Conservation (phyloP, 108 stramenopile genomes). For the Skeletonema tropicum region DNA sequence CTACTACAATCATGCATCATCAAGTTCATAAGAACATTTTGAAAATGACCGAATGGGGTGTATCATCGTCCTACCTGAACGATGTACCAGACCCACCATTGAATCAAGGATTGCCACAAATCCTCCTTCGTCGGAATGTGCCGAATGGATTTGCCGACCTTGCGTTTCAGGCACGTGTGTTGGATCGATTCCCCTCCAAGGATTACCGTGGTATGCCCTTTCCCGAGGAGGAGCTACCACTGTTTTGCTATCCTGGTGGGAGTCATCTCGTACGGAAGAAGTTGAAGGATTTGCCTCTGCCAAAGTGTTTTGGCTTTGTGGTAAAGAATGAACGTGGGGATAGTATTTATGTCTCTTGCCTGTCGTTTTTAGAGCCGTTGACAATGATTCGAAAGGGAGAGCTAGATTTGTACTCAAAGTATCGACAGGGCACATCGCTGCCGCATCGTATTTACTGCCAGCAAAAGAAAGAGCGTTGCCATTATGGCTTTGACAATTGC, state of each 20-base stretch:
- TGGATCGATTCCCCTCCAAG: slow-evolving; percentile 83
- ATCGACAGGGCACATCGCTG: slow-evolving; percentile 60
- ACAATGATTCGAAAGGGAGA: slow-evolving; percentile 59
- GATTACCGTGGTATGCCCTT: slow-evolving; percentile 87
- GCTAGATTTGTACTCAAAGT: slow-evolving; percentile 57
- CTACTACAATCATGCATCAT: slow-evolving; percentile 20
- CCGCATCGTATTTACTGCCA: slow-evolving; percentile 68
- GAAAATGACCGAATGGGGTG: slow-evolving; percentile 32
- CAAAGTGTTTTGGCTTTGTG: slow-evolving; percentile 84
- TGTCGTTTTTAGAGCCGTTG: slow-evolving; percentile 86
- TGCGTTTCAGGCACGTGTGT: slow-evolving; percentile 67
- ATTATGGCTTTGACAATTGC: slow-evolving; percentile 24
- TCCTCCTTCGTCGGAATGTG: slow-evolving; percentile 61
- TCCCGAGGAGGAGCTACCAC: slow-evolving; percentile 87
- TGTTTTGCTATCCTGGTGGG: slow-evolving; percentile 90
- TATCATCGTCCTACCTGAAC: slow-evolving; percentile 6
- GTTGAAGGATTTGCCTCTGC: slow-evolving; percentile 67
- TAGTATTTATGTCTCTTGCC: slow-evolving; percentile 79
- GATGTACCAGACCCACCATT: slow-evolving; percentile 1
- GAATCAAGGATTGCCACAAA: slow-evolving; percentile 27
- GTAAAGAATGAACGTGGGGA: slow-evolving; percentile 92
- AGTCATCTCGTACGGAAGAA: slow-evolving; percentile 69
- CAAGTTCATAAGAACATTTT: slow-evolving; percentile 21
- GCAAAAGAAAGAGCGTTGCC: slow-evolving; percentile 28
- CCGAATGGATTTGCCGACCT: slow-evolving; percentile 83